Evolutionary conservation across 2,329 filamentous ascomycete genomes (phyloP).

Genomic region (Fusarium palustre): DNA sequence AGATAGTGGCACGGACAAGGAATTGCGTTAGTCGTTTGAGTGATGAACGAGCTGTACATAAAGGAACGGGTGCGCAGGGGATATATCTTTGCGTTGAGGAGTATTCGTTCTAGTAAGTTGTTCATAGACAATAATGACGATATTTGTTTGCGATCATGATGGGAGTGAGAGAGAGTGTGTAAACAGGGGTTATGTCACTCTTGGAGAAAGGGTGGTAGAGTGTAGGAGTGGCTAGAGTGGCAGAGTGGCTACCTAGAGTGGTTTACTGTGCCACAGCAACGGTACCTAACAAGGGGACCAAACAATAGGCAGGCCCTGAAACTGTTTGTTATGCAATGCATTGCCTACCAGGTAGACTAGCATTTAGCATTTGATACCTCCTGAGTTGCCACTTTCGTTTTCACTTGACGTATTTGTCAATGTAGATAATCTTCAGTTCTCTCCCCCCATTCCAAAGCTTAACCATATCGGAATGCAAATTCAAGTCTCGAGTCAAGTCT

Average conservation of each 20-base stretch:
- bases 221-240: not conserved
- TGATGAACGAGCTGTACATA: conserved; percentile 72
- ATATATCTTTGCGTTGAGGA: conserved; percentile 71
- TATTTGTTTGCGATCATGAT: not conserved
- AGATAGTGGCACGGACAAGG: conserved; percentile 64
- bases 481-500: conserved; percentile 3
- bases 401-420: too few relatives aligned
- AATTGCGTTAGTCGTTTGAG: conserved; percentile 67
- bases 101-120: conserved; percentile 63
- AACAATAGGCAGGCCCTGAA: not conserved
- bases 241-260: not conserved
- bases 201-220: not conserved
- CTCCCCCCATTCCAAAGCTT: conserved; percentile 1
- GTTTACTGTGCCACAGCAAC: conserved; percentile 4
- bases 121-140: not conserved
- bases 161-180: not conserved
- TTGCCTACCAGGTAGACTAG: not conserved
- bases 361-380: not conserved
- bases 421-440: not conserved
- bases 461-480: conserved; percentile 34
- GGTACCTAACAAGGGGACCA: not conserved
- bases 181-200: not conserved
- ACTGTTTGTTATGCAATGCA: not conserved
- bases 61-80: conserved; percentile 72
- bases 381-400: not conserved